Percentiles rank a stretch among this genome's conserved stretches.
phyloP scores from a whole-genome alignment of 1,284 basidiomycete genomes.

The Rhizoctonia solani region DNA sequence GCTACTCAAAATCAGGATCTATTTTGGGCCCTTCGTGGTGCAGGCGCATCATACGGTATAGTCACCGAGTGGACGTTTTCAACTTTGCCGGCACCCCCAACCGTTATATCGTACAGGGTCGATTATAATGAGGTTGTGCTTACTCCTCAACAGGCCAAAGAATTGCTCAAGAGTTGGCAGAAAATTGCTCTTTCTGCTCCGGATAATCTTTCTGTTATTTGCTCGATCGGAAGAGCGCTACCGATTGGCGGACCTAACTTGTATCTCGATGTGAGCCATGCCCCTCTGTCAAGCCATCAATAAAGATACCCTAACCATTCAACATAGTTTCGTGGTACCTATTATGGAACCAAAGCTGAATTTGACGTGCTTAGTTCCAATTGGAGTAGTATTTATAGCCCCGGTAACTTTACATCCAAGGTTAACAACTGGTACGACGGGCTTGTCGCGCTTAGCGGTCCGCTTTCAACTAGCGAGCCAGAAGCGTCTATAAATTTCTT shows the following conservation, averaged over 20 bases:
- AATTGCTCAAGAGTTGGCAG: conserved; percentile 20
- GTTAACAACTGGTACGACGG: conserved; percentile 13
- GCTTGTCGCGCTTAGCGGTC: conserved; percentile 8
- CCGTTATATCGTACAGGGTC: conserved; percentile 33
- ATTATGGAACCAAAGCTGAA: neutral
- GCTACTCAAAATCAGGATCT: conserved; percentile 29
- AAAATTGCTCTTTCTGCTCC: conserved; percentile 32
- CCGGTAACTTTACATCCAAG: conserved; percentile 3
- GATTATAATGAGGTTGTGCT: conserved; percentile 8
- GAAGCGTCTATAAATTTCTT: neutral
- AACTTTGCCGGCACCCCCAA: conserved; percentile 35
- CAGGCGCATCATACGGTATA: conserved; percentile 37
- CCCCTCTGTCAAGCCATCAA: neutral
- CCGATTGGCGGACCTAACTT: neutral
- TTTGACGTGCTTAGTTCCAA: conserved; percentile 1
- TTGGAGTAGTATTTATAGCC: conserved; percentile 9
- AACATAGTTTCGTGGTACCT: conserved; percentile 17
- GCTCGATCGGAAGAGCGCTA: neutral
- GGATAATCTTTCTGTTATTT: conserved; percentile 22
- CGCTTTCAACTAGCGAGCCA: neutral
- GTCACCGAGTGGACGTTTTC: conserved; percentile 38
- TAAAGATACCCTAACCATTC: neutral
- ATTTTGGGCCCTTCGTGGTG: conserved; percentile 38
- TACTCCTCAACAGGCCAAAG: conserved; percentile 10
- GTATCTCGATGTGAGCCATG: neutral